Conservation (phyloP, 2,329 filamentous ascomycete genomes). For the Fusarium oxysporum region DNA sequence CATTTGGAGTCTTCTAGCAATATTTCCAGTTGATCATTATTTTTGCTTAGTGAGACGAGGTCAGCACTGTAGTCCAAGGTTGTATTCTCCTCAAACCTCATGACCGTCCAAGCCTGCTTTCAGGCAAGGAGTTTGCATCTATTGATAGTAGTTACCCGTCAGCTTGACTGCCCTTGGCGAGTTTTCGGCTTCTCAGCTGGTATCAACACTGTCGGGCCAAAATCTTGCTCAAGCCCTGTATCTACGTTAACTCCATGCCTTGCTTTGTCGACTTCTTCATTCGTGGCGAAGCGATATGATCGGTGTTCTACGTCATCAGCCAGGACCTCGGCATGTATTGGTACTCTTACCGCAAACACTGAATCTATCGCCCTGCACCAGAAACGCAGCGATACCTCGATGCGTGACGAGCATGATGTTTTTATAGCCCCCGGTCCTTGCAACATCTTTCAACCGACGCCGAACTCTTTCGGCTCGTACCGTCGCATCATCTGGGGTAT, state of each 20-base stretch:
- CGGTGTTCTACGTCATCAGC: slow-evolving; percentile 26
- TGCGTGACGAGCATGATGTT: slow-evolving; percentile 38
- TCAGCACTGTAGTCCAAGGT: not conserved
- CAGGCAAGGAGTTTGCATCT: not conserved
- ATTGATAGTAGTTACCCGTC: not conserved
- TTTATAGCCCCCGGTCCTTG: slow-evolving; percentile 17
- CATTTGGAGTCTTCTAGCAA: not conserved
- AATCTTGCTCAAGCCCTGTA: slow-evolving; percentile 30
- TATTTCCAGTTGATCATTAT: not conserved
- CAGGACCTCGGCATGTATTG: rapidly evolving
- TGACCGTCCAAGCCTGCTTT: not conserved
- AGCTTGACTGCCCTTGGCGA: not conserved
- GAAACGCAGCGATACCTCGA: slow-evolving; percentile 36
- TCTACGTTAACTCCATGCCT: slow-evolving; percentile 30
- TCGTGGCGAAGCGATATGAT: slow-evolving; percentile 28
- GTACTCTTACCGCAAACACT: slow-evolving; percentile 31
- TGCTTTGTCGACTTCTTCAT: not conserved
- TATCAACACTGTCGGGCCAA: slow-evolving; percentile 31
- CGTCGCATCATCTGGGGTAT: slow-evolving; percentile 24
- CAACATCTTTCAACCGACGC: slow-evolving; percentile 10
- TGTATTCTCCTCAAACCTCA: not conserved
- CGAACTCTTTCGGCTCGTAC: slow-evolving; percentile 38
- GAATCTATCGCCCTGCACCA: slow-evolving; percentile 36
- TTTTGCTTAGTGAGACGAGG: slow-evolving; percentile 22
- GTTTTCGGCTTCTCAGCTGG: not conserved